These are phyloP conservation scores for Amanita jacksonii DNA, from an alignment of 768 basidiomycete genomes.

Conservation along the genomic window DNA sequence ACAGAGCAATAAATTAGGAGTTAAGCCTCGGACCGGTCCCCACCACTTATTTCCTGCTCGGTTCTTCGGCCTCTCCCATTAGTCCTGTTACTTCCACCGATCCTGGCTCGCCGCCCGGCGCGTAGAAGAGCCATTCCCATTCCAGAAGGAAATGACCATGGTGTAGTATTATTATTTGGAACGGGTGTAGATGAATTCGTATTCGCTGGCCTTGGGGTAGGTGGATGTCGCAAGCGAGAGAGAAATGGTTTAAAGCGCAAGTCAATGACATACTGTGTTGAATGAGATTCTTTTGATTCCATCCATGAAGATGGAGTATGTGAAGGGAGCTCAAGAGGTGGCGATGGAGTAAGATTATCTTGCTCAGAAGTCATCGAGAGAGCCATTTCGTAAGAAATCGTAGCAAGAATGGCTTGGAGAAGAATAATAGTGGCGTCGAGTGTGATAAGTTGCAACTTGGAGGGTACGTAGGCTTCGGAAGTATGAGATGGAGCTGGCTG, in stretches of 20 bases:
- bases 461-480: conserved; percentile 47
- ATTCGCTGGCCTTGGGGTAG: conserved; percentile 24
- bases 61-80: conserved; percentile 14
- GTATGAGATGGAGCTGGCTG: neutral
- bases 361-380: conserved; percentile 29
- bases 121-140: conserved; percentile 42
- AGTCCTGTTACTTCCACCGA: conserved; percentile 12
- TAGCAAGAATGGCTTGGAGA: conserved; percentile 57
- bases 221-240: conserved; percentile 46
- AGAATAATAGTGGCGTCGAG: conserved; percentile 61
- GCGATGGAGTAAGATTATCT: conserved; percentile 28
- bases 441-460: conserved; percentile 51
- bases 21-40: neutral
- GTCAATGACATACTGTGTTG: conserved; percentile 49
- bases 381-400: conserved; percentile 59
- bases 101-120: conserved; percentile 33
- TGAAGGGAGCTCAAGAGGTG: conserved; percentile 12
- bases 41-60: too few species aligned
- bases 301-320: conserved; percentile 14
- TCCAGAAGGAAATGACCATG: conserved; percentile 39
- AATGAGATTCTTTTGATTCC: conserved; percentile 14
- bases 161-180: conserved; percentile 53
- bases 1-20: neutral
- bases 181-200: conserved; percentile 37
- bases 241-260: conserved; percentile 46